Base-by-base conservation (phyloP, 176 grass and related monocot species). In the Zea luxurians region DNA sequence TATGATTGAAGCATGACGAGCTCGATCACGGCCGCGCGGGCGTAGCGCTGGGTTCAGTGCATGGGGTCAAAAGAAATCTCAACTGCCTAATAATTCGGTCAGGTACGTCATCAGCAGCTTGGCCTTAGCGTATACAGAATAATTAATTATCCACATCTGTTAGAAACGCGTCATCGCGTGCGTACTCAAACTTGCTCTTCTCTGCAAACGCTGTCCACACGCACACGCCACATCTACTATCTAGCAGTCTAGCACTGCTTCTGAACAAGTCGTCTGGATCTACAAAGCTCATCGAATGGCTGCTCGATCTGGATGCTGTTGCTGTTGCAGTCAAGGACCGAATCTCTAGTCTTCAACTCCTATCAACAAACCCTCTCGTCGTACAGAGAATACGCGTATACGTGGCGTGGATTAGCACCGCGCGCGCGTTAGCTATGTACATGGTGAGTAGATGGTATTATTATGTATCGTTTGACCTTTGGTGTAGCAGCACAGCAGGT, bases 131-230 rank as follows among this genome's bases (percentile, higher is more conserved):
- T 27, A 27, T 57, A 21, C 47, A 49, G 6, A 10, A 21, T 27
- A 27, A 27, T 27, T 27, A 27, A 27, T 20, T 58, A 58, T 2
- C 8, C 7, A 8, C 53, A n/a, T 57, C 36, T 40, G 38, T 73
- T 83, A 10, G 41, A 59, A 43, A 13, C 11, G 54, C 80, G 86
- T 83, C 85, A 78, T 45, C 43, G 80, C 68, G 18, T 87, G 80
- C 80, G 80, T 66, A 61, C 60, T 15, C 50, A 16, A 5, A 17
- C 49, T 54, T 20, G 54, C 16, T 47, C 8, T 60, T 10, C 4
- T 35, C 9, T 13, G 50, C 12, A 20, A 42, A 60, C 48, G 17
- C 72, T 65, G 45, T 64, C 72, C 47, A 38, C 38, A 27, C 27
- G 1, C 27, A 27, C 27, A 65, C 69, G 66, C 79, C 57, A 78